Evolutionary conservation across 768 basidiomycete genomes (phyloP), one percentile per base, ranked within the genome.

Genomic region (Mycena olivaceomarginata): DNA sequence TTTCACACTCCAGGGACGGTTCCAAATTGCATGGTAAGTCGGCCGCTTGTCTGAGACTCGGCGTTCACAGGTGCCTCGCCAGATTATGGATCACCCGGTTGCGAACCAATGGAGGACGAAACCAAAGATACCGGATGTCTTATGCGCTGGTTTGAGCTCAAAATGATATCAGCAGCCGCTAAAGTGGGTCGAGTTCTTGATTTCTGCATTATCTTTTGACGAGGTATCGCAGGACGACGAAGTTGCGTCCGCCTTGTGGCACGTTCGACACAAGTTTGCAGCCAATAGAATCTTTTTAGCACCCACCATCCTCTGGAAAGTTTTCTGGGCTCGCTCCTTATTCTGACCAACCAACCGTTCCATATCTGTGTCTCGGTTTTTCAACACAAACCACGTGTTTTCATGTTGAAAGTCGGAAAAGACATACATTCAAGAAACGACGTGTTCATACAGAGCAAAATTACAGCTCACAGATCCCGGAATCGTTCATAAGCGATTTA

Each of bases 1-100:
- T 31, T 13, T 12, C 11, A 25, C 22, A 45, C 2, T 45, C 13
- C 6, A 79, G 77, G 75, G 69, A 72, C 25, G 67, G 67, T 0
- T 77, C 78, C 0, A 73, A 73, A 46, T 48, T 76, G 22, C 72
- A 77, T 37, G 78, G 78, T 79, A 53, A 63, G n/a, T 12, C 41
- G 2, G 11, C 18, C 56, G 12, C 41, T 62, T 20, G n/a, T 4
- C 11, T 40, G 12, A 39, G 12, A 11, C 31, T 2, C 2, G 31
- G 31, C 4, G 3, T 31, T 31, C 31, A 31, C 31, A 31, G 31
- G 31, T 31, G 31, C 31, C 31, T 53, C 12, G 6, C 18, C n/a
- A 65, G 63, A 65, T 22, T 65, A 65, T 22, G 63, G 63, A 22
- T 12, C 63, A 45, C 20, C 13, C 22, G 22, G 5, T 25, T 65